Conservation (phyloP, 306 rosid genomes). For the Glycyrrhiza uralensis region DNA sequence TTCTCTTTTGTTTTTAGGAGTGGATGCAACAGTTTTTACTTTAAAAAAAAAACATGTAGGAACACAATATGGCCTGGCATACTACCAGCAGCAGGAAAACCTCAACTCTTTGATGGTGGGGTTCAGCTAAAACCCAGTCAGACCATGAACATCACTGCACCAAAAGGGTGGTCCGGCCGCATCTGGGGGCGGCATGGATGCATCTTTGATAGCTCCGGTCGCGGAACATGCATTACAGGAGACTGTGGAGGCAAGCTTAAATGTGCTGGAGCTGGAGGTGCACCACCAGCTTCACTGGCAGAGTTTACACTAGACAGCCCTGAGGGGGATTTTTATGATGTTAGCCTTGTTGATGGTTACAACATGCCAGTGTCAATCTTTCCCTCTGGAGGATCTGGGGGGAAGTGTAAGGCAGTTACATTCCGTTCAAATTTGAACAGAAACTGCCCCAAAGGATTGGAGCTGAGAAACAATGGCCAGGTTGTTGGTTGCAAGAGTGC, state of each 20-base stretch:
- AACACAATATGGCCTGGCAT: slow-evolving; percentile 56
- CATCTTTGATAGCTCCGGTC: slow-evolving; percentile 39
- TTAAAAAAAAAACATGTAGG: slow-evolving; percentile 44
- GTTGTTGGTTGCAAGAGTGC: slow-evolving; percentile 57
- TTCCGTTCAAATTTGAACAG: slow-evolving; percentile 38
- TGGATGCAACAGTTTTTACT: slow-evolving; percentile 50
- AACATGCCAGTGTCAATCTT: slow-evolving; percentile 50
- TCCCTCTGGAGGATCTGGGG: slow-evolving; percentile 37
- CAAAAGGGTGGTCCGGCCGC: slow-evolving; percentile 60
- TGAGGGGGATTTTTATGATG: slow-evolving; percentile 48
- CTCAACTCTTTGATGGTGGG: slow-evolving; percentile 49
- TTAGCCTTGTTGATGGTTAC: slow-evolving; percentile 72
- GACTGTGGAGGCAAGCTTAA: slow-evolving; percentile 52
- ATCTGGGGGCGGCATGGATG: slow-evolving; percentile 52
- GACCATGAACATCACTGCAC: slow-evolving; percentile 32
- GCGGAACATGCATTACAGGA: slow-evolving; percentile 50
- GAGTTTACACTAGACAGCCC: slow-evolving; percentile 68
- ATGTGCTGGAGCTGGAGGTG: slow-evolving; percentile 48
- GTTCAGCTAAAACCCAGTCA: slow-evolving; percentile 30
- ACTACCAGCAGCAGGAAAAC: slow-evolving; percentile 43
- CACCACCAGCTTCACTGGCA: slow-evolving; percentile 53
- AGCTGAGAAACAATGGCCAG: slow-evolving; percentile 28
- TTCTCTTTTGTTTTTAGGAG: slow-evolving; percentile 31
- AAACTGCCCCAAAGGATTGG: slow-evolving; percentile 43
- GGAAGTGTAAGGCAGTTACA: slow-evolving; percentile 19